Base-by-base conservation (phyloP, 352 stramenopile species). In the Globisporangium okanoganense region DNA sequence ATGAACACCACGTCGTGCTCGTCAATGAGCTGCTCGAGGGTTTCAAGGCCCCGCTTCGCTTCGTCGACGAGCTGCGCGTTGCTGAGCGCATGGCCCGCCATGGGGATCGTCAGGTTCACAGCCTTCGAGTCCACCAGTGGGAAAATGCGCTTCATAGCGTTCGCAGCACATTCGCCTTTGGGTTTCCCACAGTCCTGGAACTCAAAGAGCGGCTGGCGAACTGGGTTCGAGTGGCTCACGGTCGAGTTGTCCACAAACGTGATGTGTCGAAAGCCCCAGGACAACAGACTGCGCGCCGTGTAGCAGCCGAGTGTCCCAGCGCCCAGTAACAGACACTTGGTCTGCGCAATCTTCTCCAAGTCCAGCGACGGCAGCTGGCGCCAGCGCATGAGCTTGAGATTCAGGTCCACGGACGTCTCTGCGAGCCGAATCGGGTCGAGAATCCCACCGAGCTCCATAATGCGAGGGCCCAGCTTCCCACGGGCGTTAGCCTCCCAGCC, bases 361-460 rank as follows among this genome's bases (percentile, higher is more conserved):
- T 99, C 73, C 1, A 99, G 79, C 33, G 79, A 76, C 5, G 98
- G 98, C 22, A 99, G 76, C 56, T 98, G 93, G 5, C 97, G 81
- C 97, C 97, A 99, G 38, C 97, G 90, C 97, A 99, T 99, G 18
- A 99, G 79, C 70, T 98, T 97, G 9, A 99, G 69, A 72, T 99
- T 99, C 51, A 99, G 78, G 67, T 99, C 92, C n/a, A 98, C 94
- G 0, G 96, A 98, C 58, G 98, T 95, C 41, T 97, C 85, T 7
- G 95, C 95, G 20, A 99, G 84, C 29, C 95, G 90, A 9, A 91
- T 80, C 53, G 77, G 93, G 58, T 95, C 84, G 27, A 95, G 58
- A 10, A 92, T 76, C 2, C 75, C 68, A 3, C 70, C 67, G n/a
- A 95, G 69, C 43, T 94, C 78, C 79, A 94, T 91, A 27, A 82